Evolutionary conservation across 148 eudicot genomes (phyloP).

Genomic region (Rhododendron mucronatum): DNA sequence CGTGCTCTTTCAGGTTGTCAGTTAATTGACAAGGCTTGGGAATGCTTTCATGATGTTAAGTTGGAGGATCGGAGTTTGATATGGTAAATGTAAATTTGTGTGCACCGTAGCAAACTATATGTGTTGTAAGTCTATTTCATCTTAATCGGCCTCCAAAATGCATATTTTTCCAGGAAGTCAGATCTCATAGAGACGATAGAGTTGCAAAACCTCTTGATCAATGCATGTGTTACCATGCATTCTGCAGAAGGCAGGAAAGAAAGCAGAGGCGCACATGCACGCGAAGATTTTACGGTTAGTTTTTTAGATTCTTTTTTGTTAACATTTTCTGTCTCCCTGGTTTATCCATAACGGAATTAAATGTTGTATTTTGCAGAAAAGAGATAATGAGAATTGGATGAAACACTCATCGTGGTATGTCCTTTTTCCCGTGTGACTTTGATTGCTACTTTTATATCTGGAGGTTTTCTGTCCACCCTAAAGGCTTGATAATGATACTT

Average conservation of each 20-base stretch:
- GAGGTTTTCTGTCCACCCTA: neutral
- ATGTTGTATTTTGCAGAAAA: constrained; percentile 48
- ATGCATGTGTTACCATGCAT: constrained; percentile 90
- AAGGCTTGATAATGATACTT: neutral
- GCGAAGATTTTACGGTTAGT: constrained; percentile 85
- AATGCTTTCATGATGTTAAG: constrained; percentile 89
- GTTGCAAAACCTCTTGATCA: constrained; percentile 87
- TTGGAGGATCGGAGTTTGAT: constrained; percentile 83
- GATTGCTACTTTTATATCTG: neutral
- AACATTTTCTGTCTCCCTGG: neutral
- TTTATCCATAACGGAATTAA: constrained; percentile 7
- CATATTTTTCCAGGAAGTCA: constrained; percentile 61
- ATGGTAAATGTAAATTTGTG: constrained; percentile 61
- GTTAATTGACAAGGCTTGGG: constrained; percentile 74
- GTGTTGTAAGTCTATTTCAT: neutral
- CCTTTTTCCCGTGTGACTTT: neutral
- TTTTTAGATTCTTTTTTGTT: constrained; percentile 6
- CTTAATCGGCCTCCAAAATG: neutral
- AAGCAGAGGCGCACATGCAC: constrained; percentile 95
- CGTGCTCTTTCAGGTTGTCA: no score
- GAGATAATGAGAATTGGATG: constrained; percentile 94
- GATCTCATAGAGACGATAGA: constrained; percentile 95
- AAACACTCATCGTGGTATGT: constrained; percentile 84
- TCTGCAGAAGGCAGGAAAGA: no score
- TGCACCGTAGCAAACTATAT: neutral